Evolutionary conservation across 1,284 basidiomycete genomes (phyloP).

Genomic region (Cryptococcus deneoformans): DNA sequence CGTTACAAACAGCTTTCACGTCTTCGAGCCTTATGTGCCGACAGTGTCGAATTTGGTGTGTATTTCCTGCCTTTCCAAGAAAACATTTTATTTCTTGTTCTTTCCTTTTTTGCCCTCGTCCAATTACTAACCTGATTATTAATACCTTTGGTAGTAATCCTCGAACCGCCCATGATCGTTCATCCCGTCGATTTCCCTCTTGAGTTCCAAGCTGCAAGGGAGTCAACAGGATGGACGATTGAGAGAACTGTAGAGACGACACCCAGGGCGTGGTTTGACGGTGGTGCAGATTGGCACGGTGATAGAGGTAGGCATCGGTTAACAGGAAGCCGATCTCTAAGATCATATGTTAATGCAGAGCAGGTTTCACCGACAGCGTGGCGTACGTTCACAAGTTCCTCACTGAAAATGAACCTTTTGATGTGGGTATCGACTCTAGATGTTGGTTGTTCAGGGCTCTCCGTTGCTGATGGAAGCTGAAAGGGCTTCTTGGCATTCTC

Average conservation of each 20-base stretch:
- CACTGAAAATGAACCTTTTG: constrained; percentile 50
- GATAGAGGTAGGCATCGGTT: no score
- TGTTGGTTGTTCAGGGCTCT: background rate
- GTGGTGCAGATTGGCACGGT: no score
- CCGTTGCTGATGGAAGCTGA: background rate
- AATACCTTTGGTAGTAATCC: background rate
- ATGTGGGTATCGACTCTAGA: constrained; percentile 31
- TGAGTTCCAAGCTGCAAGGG: background rate
- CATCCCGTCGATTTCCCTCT: background rate
- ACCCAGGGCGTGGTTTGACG: constrained; percentile 71
- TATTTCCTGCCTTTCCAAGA: background rate
- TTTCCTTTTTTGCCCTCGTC: background rate
- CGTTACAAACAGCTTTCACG: background rate
- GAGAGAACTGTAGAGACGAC: constrained; percentile 60
- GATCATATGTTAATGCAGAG: background rate
- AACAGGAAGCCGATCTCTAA: no score
- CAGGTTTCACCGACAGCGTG: constrained; percentile 62
- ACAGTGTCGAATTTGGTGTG: background rate
- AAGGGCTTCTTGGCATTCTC: constrained; percentile 1
- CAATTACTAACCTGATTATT: background rate
- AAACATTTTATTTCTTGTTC: background rate
- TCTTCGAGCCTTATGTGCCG: background rate
- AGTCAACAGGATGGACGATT: constrained; percentile 45
- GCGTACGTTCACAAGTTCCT: constrained; percentile 51
- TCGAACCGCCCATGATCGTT: background rate